Conservation (phyloP, 768 basidiomycete species). For the Boletus tylopilopsis region DNA sequence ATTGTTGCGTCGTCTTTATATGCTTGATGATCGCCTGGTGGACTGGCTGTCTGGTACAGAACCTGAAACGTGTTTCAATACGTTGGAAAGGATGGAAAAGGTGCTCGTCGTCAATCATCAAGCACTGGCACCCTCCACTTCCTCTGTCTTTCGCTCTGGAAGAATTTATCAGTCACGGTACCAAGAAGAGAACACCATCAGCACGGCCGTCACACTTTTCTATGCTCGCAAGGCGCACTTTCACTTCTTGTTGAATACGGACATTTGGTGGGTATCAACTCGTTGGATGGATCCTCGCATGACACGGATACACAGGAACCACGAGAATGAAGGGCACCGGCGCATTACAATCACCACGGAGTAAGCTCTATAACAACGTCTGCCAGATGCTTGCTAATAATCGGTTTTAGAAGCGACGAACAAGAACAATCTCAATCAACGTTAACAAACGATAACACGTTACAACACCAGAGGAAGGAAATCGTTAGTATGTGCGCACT, state of each 20-base stretch:
- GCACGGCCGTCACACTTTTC: not conserved
- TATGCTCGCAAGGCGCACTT: conserved; percentile 2
- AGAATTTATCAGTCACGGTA: no score
- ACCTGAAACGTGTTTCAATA: conserved; percentile 3
- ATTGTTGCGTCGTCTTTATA: not conserved
- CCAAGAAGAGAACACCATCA: conserved; percentile 2
- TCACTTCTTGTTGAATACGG: conserved; percentile 7
- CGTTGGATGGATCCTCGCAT: not conserved
- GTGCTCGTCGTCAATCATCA: not conserved
- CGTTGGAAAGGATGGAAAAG: not conserved
- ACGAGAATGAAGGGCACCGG: not conserved
- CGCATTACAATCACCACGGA: not conserved
- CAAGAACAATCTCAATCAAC: not conserved
- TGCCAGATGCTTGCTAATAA: not conserved
- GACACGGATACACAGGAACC: not conserved
- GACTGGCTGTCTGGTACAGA: conserved; percentile 4
- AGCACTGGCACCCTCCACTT: no score
- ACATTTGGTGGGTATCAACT: conserved; percentile 3
- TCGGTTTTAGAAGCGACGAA: not conserved
- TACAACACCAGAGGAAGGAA: not conserved
- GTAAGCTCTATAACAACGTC: not conserved
- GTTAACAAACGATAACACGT: not conserved
- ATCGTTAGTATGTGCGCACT: conserved; percentile 3
- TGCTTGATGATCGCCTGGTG: conserved; percentile 1
- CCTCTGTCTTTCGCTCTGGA: no score